Evolutionary conservation across 495 filamentous ascomycete species (phyloP).

Genomic region (Hapsidospora chrysogenum): DNA sequence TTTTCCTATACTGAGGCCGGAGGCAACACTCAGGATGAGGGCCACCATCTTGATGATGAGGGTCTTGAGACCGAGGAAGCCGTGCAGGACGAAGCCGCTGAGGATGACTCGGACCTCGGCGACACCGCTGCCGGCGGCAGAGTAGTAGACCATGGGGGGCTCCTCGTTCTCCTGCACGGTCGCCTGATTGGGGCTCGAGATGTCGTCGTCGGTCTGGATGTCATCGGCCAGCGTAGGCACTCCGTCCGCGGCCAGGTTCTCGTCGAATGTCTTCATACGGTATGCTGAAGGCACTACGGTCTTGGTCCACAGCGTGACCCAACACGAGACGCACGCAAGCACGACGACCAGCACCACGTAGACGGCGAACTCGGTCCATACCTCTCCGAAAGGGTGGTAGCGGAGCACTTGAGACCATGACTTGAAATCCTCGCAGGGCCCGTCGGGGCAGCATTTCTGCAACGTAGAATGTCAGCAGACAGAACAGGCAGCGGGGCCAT

Average conservation of each 20-base stretch:
- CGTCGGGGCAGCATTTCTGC: slow-evolving; percentile 55
- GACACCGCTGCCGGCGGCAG: slow-evolving; percentile 89
- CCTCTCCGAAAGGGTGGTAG: slow-evolving; percentile 31
- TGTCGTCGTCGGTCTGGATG: slow-evolving; percentile 15
- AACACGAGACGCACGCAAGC: slow-evolving; percentile 61
- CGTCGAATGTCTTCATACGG: slow-evolving; percentile 73
- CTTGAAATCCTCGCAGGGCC: slow-evolving; percentile 50
- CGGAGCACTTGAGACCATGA: slow-evolving; percentile 58
- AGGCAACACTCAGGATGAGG: slow-evolving; percentile 76
- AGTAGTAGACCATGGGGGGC: slow-evolving; percentile 82
- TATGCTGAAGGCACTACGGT: slow-evolving; percentile 83
- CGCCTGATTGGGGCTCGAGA: slow-evolving; percentile 20
- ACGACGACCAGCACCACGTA: slow-evolving; percentile 54
- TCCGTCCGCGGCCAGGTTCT: slow-evolving; percentile 40
- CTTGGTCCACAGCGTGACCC: slow-evolving; percentile 71
- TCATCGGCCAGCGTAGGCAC: slow-evolving; percentile 17
- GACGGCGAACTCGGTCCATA: slow-evolving; percentile 55
- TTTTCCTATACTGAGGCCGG: slow-evolving; percentile 85
- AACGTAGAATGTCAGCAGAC: slow-evolving; percentile 5
- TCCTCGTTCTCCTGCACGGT: slow-evolving; percentile 4
- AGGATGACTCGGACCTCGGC: slow-evolving; percentile 96
- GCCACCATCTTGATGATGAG: slow-evolving; percentile 73
- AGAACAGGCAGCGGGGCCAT: background rate
- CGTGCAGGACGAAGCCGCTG: slow-evolving; percentile 92
- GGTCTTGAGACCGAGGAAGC: slow-evolving; percentile 82